Evolutionary conservation across 495 filamentous ascomycete species (phyloP).

Genomic region (Daldinia childiae): DNA sequence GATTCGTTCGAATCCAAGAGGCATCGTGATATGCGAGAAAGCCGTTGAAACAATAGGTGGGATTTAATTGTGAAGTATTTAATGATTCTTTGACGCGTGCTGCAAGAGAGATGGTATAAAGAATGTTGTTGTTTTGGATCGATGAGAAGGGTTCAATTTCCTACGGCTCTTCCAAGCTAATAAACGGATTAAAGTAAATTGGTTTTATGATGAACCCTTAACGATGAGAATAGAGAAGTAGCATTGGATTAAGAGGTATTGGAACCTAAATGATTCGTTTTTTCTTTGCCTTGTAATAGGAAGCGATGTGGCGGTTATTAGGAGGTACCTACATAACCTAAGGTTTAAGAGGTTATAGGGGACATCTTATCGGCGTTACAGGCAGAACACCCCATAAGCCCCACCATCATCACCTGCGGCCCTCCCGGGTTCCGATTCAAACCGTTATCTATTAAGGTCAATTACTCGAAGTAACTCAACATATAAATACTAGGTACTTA

Average conservation of each 20-base stretch:
- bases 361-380: conserved; percentile 8
- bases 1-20: conserved; percentile 71
- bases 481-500: neutral
- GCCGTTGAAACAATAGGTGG: neutral
- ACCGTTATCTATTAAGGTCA: too few species aligned
- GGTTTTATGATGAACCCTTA: neutral
- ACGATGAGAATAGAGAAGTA: neutral
- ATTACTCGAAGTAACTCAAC: neutral
- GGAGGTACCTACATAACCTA: neutral
- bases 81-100: neutral
- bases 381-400: conserved; percentile 7
- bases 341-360: neutral
- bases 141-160: neutral
- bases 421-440: too few species aligned
- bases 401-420: conserved; percentile 4
- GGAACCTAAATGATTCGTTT: neutral
- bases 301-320: conserved; percentile 3
- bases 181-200: neutral
- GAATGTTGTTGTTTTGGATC: neutral
- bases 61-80: neutral
- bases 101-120: neutral
- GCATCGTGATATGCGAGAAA: conserved; percentile 59
- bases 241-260: neutral
- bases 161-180: neutral
- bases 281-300: neutral